These are phyloP conservation scores for Penicillium sp. DNA, from an alignment of 2,329 filamentous ascomycete species.

Conservation along the genomic window DNA sequence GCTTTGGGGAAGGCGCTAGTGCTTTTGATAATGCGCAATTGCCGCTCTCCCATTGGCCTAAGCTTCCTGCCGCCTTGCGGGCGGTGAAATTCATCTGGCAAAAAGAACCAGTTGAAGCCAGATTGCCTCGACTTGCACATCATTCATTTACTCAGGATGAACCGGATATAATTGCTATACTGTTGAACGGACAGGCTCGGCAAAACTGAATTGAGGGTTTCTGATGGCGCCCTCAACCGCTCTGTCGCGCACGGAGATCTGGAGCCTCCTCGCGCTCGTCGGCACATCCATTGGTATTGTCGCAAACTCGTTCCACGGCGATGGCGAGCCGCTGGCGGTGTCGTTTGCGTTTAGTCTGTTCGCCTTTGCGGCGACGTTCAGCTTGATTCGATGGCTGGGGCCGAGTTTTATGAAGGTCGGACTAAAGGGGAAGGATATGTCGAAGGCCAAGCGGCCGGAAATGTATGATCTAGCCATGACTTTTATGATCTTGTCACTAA, in stretches of 20 bases:
- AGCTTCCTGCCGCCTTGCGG: neutral
- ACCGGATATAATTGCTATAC: neutral
- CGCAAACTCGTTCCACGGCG: conserved; percentile 71
- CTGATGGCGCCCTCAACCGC: conserved; percentile 31
- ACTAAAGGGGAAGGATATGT: conserved; percentile 84
- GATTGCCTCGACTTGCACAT: conserved; percentile 21
- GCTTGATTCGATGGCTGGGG: conserved; percentile 90
- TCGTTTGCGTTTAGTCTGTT: conserved; percentile 82
- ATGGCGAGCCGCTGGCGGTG: conserved; percentile 84
- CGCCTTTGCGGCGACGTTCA: conserved; percentile 76
- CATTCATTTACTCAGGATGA: neutral
- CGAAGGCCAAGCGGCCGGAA: conserved; percentile 69
- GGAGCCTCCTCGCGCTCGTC: conserved; percentile 60
- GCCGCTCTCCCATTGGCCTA: conserved; percentile 2
- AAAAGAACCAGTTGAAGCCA: conserved; percentile 24
- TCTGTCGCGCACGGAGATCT: conserved; percentile 53
- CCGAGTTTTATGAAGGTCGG: conserved; percentile 83
- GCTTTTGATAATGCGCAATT: conserved; percentile 11
- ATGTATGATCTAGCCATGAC: conserved; percentile 53
- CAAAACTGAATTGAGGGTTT: neutral
- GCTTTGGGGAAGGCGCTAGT: conserved; percentile 9
- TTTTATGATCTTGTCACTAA: neutral
- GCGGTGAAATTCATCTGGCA: conserved; percentile 25
- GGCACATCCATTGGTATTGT: conserved; percentile 69
- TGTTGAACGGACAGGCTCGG: neutral